Evolutionary conservation across 2,329 filamentous ascomycete genomes (phyloP), one percentile per base, ranked within the genome.

Genomic region (Penicillium frequentans): DNA sequence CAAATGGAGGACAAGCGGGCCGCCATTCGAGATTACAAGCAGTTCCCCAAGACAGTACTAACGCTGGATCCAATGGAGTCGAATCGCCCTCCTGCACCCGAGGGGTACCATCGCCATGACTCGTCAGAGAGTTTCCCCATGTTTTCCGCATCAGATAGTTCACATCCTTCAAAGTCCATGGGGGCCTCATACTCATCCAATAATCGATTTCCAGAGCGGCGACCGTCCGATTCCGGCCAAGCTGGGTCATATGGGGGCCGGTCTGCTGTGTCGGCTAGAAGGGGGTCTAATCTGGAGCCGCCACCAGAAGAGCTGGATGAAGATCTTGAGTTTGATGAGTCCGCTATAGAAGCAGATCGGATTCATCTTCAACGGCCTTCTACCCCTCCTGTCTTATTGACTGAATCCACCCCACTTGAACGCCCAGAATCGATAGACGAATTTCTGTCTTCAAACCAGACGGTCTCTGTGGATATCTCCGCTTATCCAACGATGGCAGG

Each of bases 51-150:
- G 47, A 79, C 77, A 44, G 72, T 81, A 14, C 69, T 85, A 46
- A 79, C 74, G 24, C 73, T 83, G 47, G 81, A 83, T 10, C 64
- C 73, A 23, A 62, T 70, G 21, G 68, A 69, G 21, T 56, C 63
- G 14, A 68, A 57, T 39, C 68, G 68, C 47, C 68, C 66, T 62
- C 68, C 72, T 58, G 66, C 66, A 62, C 64, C 62, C 55, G 62
- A 72, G 52, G 63, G 66, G 62, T 75, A 75, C 64, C 80, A 60
- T 67, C 79, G 82, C 35, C 82, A 84, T 63, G 80, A 85, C 62
- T 87, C 84, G 24, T 79, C 81, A 7, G 85, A 87, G 60, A 87
- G 84, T 68, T 86, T 87, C 62, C 76, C 80, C 23, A 86, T 87
- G 81, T 86, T 87, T 60, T 86, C 84, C 39, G 82, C 82, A n/a